Conservation (phyloP, 345 rosid species). For the Laguncularia racemosa region DNA sequence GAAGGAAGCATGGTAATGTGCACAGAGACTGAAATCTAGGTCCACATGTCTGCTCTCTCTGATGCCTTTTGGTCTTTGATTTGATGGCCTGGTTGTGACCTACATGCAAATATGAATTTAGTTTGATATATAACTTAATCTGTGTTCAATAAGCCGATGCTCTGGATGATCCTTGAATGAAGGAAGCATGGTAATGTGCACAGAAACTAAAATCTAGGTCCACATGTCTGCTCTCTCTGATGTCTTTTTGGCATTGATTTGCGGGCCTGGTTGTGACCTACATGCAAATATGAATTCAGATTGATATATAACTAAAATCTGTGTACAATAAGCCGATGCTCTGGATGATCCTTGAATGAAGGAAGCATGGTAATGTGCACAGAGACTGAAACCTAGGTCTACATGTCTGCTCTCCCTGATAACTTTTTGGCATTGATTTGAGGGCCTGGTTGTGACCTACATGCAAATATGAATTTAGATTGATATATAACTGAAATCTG, state of each 20-base stretch:
- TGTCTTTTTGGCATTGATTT: not conserved
- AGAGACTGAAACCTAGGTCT: constrained; percentile 4
- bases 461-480: not conserved
- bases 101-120: not conserved
- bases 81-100: constrained; percentile 10
- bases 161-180: constrained; percentile 9
- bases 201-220: constrained; percentile 6
- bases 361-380: constrained; percentile 14
- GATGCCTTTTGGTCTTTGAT: constrained; percentile 1
- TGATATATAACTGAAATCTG: no score
- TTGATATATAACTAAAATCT: no score
- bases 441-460: constrained; percentile 11
- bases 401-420: constrained; percentile 2
- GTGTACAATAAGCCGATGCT: constrained; percentile 7
- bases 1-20: constrained; percentile 14
- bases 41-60: constrained; percentile 1
- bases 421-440: not conserved
- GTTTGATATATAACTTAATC: no score
- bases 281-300: not conserved
- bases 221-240: constrained; percentile 1
- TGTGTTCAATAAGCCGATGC: constrained; percentile 6
- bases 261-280: constrained; percentile 10
- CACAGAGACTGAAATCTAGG: constrained; percentile 8
- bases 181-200: constrained; percentile 14
- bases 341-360: constrained; percentile 9